Percentiles rank a stretch among this genome's conserved stretches.
Evolutionary conservation across 495 filamentous ascomycete species (phyloP).

Genomic region (Penicillium psychrofluorescens): DNA sequence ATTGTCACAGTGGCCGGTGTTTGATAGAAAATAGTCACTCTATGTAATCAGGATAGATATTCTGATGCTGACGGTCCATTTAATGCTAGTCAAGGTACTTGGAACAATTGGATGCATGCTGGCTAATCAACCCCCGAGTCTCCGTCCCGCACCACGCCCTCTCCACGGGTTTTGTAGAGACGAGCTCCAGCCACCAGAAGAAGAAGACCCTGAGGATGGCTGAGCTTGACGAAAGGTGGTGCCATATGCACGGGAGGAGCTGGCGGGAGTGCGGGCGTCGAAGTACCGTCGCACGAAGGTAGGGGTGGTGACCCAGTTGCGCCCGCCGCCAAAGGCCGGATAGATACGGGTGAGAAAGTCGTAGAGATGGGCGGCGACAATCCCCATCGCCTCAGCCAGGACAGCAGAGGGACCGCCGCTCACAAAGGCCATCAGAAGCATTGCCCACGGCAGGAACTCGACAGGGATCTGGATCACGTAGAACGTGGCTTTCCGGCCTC

Average conservation of each 20-base stretch:
- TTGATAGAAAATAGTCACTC: no score
- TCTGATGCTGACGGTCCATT: no score
- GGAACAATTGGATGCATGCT: no score
- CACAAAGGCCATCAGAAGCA: slow-evolving; percentile 64
- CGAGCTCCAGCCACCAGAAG: slow-evolving; percentile 26
- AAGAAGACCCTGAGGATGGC: slow-evolving; percentile 16
- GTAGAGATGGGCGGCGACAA: slow-evolving; percentile 76
- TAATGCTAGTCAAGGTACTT: no score
- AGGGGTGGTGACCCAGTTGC: slow-evolving; percentile 65
- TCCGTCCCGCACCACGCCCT: slow-evolving; percentile 56
- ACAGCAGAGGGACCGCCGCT: slow-evolving; percentile 38
- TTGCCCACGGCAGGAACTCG: slow-evolving; percentile 66
- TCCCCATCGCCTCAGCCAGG: slow-evolving; percentile 54
- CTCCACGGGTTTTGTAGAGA: slow-evolving; percentile 49
- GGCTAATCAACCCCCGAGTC: slow-evolving; percentile 49
- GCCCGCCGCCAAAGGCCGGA: slow-evolving; percentile 74
- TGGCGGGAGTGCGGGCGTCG: slow-evolving; percentile 25
- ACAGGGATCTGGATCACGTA: slow-evolving; percentile 72
- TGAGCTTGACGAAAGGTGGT: slow-evolving; percentile 37
- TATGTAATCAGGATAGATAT: no score
- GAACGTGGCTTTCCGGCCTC: slow-evolving; percentile 59
- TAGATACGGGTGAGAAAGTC: slow-evolving; percentile 79
- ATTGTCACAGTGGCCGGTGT: background rate
- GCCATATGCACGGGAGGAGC: slow-evolving; percentile 47
- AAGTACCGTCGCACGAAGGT: slow-evolving; percentile 56